phyloP scores from a whole-genome alignment of 805 yeast genomes.

The Saturnispora hagleri region DNA sequence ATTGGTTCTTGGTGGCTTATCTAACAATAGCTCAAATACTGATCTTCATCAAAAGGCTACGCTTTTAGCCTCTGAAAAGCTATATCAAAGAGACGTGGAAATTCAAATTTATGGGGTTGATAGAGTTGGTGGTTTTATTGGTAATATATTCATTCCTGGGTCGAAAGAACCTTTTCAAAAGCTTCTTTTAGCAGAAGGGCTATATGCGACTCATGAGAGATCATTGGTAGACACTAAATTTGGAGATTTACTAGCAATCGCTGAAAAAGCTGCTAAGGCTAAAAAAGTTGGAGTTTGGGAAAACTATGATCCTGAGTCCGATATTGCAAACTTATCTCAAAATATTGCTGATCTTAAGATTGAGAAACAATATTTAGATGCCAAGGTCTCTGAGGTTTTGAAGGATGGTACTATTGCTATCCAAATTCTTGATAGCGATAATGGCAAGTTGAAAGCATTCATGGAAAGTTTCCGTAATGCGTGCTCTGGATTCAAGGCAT shows the following conservation, averaged over 20 bases:
- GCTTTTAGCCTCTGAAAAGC: conserved; percentile 42
- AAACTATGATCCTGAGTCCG: conserved; percentile 39
- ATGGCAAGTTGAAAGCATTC: conserved; percentile 33
- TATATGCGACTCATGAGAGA: conserved; percentile 53
- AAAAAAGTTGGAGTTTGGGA: conserved; percentile 60
- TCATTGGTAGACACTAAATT: conserved; percentile 52
- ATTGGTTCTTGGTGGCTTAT: conserved; percentile 68
- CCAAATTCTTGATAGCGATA: conserved; percentile 34
- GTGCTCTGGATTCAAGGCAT: conserved; percentile 27
- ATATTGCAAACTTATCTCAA: conserved; percentile 19
- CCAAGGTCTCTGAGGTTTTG: conserved; percentile 42
- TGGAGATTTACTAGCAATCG: conserved; percentile 44
- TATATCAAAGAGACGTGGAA: conserved; percentile 65
- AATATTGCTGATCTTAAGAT: conserved; percentile 20
- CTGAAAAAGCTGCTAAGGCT: conserved; percentile 53
- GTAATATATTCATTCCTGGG: conserved; percentile 49
- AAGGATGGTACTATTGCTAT: conserved; percentile 36
- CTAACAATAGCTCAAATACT: conserved; percentile 31
- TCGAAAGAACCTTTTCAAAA: conserved; percentile 48
- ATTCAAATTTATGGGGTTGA: conserved; percentile 63
- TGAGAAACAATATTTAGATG: conserved; percentile 37
- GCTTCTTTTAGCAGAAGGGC: conserved; percentile 50
- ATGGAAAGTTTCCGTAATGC: conserved; percentile 38
- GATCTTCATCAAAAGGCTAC: conserved; percentile 41
- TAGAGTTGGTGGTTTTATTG: conserved; percentile 74